Conservation (phyloP, 2,329 filamentous ascomycete species). For the Nannizzia gypsea region DNA sequence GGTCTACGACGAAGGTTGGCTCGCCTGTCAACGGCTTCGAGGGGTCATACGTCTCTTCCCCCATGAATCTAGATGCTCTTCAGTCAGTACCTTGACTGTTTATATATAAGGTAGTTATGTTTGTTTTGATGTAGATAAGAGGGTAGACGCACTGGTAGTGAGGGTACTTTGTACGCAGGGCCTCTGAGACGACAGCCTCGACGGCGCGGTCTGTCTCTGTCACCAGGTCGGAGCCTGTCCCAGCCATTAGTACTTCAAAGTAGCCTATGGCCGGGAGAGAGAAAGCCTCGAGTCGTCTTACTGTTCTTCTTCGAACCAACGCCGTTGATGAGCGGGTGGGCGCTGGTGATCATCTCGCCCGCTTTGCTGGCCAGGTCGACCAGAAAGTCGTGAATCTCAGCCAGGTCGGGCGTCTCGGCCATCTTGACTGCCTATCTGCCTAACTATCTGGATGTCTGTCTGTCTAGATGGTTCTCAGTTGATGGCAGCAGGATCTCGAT, state of each 20-base stretch:
- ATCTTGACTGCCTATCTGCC: not conserved
- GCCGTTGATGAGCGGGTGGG: constrained; percentile 28
- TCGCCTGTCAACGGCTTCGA: constrained; percentile 39
- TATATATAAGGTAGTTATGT: too few relatives aligned
- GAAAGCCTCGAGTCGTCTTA: constrained; percentile 16
- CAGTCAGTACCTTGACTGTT: not conserved
- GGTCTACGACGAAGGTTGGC: constrained; percentile 52
- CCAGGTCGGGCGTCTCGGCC: constrained; percentile 18
- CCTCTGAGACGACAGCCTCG: constrained; percentile 45
- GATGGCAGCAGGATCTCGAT: too few relatives aligned
- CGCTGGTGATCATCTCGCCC: constrained; percentile 33
- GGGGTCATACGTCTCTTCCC: constrained; percentile 50
- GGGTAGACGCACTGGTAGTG: constrained; percentile 34
- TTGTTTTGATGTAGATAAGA: too few relatives aligned
- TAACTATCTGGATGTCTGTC: not conserved
- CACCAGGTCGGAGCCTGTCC: constrained; percentile 47
- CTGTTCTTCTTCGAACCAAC: constrained; percentile 38
- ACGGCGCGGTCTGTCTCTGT: constrained; percentile 53
- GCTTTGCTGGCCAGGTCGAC: constrained; percentile 31
- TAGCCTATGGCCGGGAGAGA: not conserved
- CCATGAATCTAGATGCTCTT: constrained; percentile 36
- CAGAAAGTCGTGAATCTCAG: constrained; percentile 34
- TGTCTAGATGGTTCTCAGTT: not conserved
- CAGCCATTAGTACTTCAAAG: not conserved
- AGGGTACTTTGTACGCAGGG: constrained; percentile 42